Conservation (phyloP, 257 asterid genomes). For the Galeopsis tetrahit region DNA sequence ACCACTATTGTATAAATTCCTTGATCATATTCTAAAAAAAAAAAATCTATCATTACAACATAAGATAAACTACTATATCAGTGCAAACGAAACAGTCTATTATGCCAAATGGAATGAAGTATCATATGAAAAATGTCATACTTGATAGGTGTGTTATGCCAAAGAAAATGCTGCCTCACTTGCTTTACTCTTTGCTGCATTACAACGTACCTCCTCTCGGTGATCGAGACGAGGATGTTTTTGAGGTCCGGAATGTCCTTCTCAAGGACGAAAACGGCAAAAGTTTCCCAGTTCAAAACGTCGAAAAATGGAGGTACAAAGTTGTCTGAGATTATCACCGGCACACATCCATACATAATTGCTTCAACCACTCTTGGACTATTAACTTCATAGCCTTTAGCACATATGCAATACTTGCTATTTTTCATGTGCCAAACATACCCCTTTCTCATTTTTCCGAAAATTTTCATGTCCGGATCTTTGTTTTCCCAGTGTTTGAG, state of each 20-base stretch:
- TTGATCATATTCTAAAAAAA: not conserved
- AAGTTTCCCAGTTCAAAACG: conserved; percentile 47
- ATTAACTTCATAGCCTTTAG: conserved; percentile 55
- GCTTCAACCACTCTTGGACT: conserved; percentile 59
- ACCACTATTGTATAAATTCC: not conserved
- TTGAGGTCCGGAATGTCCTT: conserved; percentile 48
- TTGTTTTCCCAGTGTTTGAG: conserved; percentile 48
- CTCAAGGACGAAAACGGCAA: conserved; percentile 47
- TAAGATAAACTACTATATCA: not conserved
- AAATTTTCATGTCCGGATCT: conserved; percentile 52
- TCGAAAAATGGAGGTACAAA: conserved; percentile 56
- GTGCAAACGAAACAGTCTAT: conserved; percentile 31
- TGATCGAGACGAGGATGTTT: conserved; percentile 35
- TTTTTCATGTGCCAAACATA: conserved; percentile 51
- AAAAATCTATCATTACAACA: not conserved
- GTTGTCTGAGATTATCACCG: conserved; percentile 51
- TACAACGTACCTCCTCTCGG: conserved; percentile 41
- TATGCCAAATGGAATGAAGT: conserved; percentile 53
- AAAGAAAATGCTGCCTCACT: conserved; percentile 50
- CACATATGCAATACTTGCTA: conserved; percentile 56
- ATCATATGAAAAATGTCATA: conserved; percentile 50
- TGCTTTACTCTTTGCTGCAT: conserved; percentile 47
- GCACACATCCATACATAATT: conserved; percentile 42
- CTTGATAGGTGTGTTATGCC: conserved; percentile 43
- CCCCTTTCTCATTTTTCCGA: conserved; percentile 35